Conservation (phyloP, 306 rosid genomes). For the Cyclanthera cordifolia region DNA sequence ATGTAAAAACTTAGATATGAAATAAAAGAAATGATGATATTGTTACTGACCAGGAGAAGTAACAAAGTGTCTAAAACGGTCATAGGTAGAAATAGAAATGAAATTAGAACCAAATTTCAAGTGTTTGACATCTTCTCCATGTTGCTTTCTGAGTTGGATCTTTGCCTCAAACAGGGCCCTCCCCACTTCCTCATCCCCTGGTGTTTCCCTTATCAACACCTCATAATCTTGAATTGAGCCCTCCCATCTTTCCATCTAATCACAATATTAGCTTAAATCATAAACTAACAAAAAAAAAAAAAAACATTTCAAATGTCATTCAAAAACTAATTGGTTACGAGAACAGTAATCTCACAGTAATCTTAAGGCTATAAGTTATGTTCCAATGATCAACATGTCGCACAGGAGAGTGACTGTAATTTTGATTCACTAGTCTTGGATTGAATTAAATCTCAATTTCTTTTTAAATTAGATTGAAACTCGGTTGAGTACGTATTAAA, state of each 20-base stretch:
- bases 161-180: constrained; percentile 72
- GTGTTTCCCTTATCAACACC: constrained; percentile 60
- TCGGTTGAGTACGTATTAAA: too few relatives aligned
- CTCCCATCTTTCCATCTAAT: constrained; percentile 81
- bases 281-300: too few relatives aligned
- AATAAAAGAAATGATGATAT: too few relatives aligned
- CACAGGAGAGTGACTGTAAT: too few relatives aligned
- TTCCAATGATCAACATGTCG: too few relatives aligned
- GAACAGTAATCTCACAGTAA: too few relatives aligned
- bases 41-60: constrained; percentile 61
- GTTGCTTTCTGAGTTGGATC: constrained; percentile 49
- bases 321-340: too few relatives aligned
- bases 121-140: constrained; percentile 62
- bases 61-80: constrained; percentile 66
- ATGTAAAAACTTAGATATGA: neutral
- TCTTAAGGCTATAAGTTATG: too few relatives aligned
- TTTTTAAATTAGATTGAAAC: too few relatives aligned
- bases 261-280: neutral
- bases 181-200: constrained; percentile 84
- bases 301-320: too few relatives aligned
- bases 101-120: constrained; percentile 73
- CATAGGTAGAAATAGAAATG: constrained; percentile 56
- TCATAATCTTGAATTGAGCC: constrained; percentile 85
- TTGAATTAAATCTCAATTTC: too few relatives aligned
- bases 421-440: too few relatives aligned